Evolutionary conservation across 106 monocot species (phyloP).

Genomic region (Phalaenopsis aphrodite): DNA sequence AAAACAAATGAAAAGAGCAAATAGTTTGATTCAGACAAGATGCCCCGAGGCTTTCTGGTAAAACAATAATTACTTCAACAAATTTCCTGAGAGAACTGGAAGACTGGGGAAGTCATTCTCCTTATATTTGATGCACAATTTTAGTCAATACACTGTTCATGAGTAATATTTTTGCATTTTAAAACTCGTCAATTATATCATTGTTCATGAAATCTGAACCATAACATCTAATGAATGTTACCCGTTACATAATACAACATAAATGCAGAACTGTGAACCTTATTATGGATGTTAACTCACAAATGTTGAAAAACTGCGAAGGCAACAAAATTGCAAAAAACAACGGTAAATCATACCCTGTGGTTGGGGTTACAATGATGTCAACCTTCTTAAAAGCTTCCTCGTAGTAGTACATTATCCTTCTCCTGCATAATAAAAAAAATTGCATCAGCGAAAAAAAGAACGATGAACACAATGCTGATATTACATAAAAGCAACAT

Average conservation of each 20-base stretch:
- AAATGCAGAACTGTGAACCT: not conserved
- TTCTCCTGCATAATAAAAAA: conserved; percentile 59
- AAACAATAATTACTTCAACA: not conserved
- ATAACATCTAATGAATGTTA: not conserved
- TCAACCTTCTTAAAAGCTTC: conserved; percentile 97
- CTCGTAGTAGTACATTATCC: conserved; percentile 85
- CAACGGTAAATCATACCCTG: conserved; percentile 42
- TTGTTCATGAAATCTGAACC: not conserved
- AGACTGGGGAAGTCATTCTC: not conserved
- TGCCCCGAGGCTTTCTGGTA: not conserved
- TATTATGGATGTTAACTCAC: not conserved
- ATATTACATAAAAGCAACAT: not conserved
- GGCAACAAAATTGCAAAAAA: not conserved
- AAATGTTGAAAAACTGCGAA: not conserved
- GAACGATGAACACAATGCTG: not conserved
- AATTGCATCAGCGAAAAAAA: not conserved
- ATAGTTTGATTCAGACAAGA: not conserved
- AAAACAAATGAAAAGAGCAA: not conserved
- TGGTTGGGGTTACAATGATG: conserved; percentile 91
- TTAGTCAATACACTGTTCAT: not conserved
- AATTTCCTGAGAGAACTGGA: not conserved
- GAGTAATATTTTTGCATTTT: not conserved
- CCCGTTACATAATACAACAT: not conserved
- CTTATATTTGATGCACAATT: not conserved
- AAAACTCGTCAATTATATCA: not conserved